Base-by-base conservation (phyloP, 2,329 filamentous ascomycete species). In the Alternaria novae-zelandiae region DNA sequence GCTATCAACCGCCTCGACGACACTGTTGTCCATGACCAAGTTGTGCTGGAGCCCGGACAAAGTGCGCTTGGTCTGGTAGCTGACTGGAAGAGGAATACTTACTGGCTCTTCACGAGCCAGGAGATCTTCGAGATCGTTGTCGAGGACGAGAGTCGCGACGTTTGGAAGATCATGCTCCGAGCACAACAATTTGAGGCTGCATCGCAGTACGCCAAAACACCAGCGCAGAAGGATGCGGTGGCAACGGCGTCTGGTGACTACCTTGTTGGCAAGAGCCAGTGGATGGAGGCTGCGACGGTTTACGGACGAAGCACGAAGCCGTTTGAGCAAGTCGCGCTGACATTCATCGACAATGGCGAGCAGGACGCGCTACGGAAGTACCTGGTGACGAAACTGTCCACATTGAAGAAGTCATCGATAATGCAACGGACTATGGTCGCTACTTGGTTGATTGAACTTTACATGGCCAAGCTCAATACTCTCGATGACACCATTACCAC, bases 381-480 rank as follows among this genome's bases (percentile, higher is more conserved):
- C 74, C 85, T 99, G 5, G 80, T 95, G 21, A 92, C 93, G 0
- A 97, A 97, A 80, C 84, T 99, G 30, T 86, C 87, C 8, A 90
- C 88, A 0, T 90, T 94, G 75, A 97, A 94, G 79, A 97, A 94
- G 79, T 87, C 90, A 1, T 89, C 90, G 1, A 84, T 90, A 28
- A 99, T 99, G 94, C 96, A 99, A 80, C 86, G 95, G 62, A 91
- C 92, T 68, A 97, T 99, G 93, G 90, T 98, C 69, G 92, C 95
- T 2, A 94, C 91, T 69, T 99, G 96, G 96, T 86, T 99, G 46
- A 86, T 97, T 10, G 96, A 99, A 79, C 87, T 98, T 2, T 99
- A 95, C 80, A 99, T 99, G 94, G 92, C 94, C 6, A 97, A 97
- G 80, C 86, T 99, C 45, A 97, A 99, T 77, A 91, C 92, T 4